Percentiles rank a stretch among this genome's conserved stretches.
Evolutionary conservation across 2,329 filamentous ascomycete genomes (phyloP).

Genomic region (Proliferodiscus dingleyae): DNA sequence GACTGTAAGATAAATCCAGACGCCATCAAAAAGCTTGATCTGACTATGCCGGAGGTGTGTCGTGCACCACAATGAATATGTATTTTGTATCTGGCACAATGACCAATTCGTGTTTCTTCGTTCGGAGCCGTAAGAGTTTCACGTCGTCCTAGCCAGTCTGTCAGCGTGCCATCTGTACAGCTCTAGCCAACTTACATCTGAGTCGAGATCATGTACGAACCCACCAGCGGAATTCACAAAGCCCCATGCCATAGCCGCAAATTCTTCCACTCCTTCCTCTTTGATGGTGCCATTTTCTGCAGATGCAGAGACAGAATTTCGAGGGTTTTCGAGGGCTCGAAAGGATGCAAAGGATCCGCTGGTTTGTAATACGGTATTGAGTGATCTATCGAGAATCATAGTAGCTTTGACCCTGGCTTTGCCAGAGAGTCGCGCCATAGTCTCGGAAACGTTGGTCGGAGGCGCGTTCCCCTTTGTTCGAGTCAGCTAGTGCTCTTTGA

Average conservation of each 20-base stretch:
- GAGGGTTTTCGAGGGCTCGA: slow-evolving; percentile 28
- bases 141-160: slow-evolving; percentile 58
- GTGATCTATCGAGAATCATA: slow-evolving; percentile 66
- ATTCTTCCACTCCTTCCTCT: slow-evolving; percentile 52
- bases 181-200: slow-evolving; percentile 46
- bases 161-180: slow-evolving; percentile 9
- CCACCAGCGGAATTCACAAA: slow-evolving; percentile 66
- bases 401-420: slow-evolving; percentile 77
- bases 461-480: not conserved
- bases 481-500: not conserved
- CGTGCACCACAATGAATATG: slow-evolving; percentile 73
- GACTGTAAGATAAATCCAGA: slow-evolving; percentile 1
- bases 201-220: slow-evolving; percentile 68
- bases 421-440: slow-evolving; percentile 50
- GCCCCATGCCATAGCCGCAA: slow-evolving; percentile 71
- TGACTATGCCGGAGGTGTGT: slow-evolving; percentile 47
- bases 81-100: slow-evolving; percentile 79
- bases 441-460: slow-evolving; percentile 17
- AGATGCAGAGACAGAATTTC: slow-evolving; percentile 6
- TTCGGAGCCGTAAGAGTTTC: slow-evolving; percentile 69
- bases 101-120: slow-evolving; percentile 80
- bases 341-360: slow-evolving; percentile 54
- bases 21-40: slow-evolving; percentile 2
- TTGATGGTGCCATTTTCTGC: slow-evolving; percentile 6
- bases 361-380: slow-evolving; percentile 69